Evolutionary conservation across 2,329 filamentous ascomycete genomes (phyloP).

Genomic region (Paecilomyces niveus): DNA sequence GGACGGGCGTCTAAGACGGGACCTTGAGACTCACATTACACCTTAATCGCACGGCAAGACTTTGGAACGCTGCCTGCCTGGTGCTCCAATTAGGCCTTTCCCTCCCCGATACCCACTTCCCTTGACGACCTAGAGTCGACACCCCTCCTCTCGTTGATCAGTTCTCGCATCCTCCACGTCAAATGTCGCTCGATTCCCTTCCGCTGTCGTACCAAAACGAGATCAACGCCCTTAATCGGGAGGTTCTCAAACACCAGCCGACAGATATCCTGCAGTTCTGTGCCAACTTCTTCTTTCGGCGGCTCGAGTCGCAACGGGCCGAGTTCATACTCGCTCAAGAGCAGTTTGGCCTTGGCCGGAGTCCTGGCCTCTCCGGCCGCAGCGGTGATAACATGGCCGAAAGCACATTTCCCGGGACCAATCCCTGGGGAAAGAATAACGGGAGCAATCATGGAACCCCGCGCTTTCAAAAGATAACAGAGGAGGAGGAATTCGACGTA

Average conservation of each 20-base stretch:
- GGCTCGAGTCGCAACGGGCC: slow-evolving; percentile 58
- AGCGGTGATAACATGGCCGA: slow-evolving; percentile 54
- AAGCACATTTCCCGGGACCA: slow-evolving; percentile 70
- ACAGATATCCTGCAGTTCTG: slow-evolving; percentile 63
- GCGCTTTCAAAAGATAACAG: slow-evolving; percentile 58
- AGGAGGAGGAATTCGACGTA: slow-evolving; percentile 78
- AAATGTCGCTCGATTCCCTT: slow-evolving; percentile 1
- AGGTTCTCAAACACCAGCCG: slow-evolving; percentile 53
- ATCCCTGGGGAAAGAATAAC: slow-evolving; percentile 73
- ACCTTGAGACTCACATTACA: slow-evolving; percentile 1
- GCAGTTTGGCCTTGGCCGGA: slow-evolving; percentile 17
- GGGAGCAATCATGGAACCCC: slow-evolving; percentile 53
- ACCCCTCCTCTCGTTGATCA: slow-evolving; percentile 2
- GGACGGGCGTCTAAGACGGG: background rate
- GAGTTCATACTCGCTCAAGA: slow-evolving; percentile 42
- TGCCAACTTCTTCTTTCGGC: slow-evolving; percentile 60
- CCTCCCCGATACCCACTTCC: slow-evolving; percentile 15
- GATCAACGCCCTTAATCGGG: slow-evolving; percentile 56
- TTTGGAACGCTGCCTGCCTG: background rate
- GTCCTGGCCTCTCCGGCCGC: slow-evolving; percentile 19
- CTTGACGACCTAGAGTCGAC: slow-evolving; percentile 6
- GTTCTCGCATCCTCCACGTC: slow-evolving; percentile 7
- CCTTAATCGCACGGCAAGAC: background rate
- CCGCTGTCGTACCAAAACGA: slow-evolving; percentile 49
- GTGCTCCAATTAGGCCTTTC: slow-evolving; percentile 18